These are phyloP conservation scores for Vitis labrusca DNA, from an alignment of 164 flowering plant species.

Conservation along the genomic window DNA sequence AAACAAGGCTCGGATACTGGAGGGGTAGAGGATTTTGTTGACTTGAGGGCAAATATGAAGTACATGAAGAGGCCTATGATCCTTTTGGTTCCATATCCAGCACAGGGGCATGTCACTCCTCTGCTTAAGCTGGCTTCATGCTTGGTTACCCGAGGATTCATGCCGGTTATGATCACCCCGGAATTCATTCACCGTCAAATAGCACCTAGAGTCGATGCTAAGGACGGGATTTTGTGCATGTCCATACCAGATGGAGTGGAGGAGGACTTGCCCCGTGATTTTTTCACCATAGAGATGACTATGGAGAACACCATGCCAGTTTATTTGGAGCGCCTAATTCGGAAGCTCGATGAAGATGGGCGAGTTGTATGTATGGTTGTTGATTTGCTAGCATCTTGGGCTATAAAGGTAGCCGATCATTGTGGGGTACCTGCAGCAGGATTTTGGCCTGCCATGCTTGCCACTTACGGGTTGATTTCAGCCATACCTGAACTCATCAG, in stretches of 20 bases:
- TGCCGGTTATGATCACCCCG: constrained; percentile 50
- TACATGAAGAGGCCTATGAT: constrained; percentile 26
- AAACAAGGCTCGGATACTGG: no score
- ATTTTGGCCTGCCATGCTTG: constrained; percentile 90
- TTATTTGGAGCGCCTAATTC: constrained; percentile 41
- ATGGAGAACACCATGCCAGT: constrained; percentile 75
- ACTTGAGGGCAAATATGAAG: constrained; percentile 18
- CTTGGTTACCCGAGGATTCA: constrained; percentile 41
- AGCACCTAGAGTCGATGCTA: background rate
- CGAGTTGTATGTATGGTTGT: constrained; percentile 49
- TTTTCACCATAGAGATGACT: constrained; percentile 49
- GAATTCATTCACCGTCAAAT: constrained; percentile 49
- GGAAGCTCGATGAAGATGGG: constrained; percentile 18
- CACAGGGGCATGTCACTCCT: constrained; percentile 90
- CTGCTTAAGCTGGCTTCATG: constrained; percentile 58
- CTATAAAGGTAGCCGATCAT: constrained; percentile 47
- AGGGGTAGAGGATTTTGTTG: no score
- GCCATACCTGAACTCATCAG: constrained; percentile 63
- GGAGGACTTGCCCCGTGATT: constrained; percentile 34
- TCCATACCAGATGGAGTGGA: constrained; percentile 52
- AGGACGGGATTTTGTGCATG: constrained; percentile 22
- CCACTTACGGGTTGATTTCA: constrained; percentile 50
- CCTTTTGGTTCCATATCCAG: constrained; percentile 80
- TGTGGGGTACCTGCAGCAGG: constrained; percentile 56
- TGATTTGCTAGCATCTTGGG: constrained; percentile 80